Evolutionary conservation across 306 rosid species (phyloP).

Genomic region (Quercus cerris): DNA sequence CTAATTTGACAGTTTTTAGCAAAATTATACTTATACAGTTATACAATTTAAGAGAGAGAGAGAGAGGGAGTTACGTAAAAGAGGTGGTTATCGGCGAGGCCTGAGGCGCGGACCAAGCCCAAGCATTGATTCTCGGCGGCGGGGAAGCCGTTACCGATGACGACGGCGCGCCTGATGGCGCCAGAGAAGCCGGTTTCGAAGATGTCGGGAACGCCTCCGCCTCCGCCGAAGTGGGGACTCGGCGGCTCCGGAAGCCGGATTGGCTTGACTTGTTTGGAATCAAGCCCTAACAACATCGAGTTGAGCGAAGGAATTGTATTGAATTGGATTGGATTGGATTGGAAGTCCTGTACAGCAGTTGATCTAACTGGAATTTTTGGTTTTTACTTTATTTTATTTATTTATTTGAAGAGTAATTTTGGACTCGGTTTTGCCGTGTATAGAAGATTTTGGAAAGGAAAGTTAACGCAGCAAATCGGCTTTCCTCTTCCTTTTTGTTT

Average conservation of each 20-base stretch:
- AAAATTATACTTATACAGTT: too few species aligned
- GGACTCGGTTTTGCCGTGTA: too few species aligned
- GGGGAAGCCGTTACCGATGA: constrained; percentile 74
- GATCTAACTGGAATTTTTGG: too few species aligned
- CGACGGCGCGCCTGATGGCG: constrained; percentile 75
- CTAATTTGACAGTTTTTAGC: too few species aligned
- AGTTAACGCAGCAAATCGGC: too few species aligned
- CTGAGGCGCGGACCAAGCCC: constrained; percentile 89
- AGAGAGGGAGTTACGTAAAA: constrained; percentile 44
- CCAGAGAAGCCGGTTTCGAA: constrained; percentile 83
- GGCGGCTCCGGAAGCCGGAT: constrained; percentile 81
- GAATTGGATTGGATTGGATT: not conserved
- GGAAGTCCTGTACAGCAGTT: too few species aligned
- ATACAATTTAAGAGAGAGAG: not conserved
- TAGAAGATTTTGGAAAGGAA: too few species aligned
- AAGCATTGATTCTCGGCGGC: constrained; percentile 82
- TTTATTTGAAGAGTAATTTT: too few species aligned
- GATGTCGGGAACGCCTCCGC: constrained; percentile 59
- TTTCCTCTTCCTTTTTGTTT: too few species aligned
- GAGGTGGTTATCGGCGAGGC: constrained; percentile 66
- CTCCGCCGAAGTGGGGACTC: constrained; percentile 50
- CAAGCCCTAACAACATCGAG: not conserved
- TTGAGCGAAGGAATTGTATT: not conserved
- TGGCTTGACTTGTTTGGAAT: constrained; percentile 51
- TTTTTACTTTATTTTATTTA: too few species aligned